Evolutionary conservation across 2,329 filamentous ascomycete genomes (phyloP).

Genomic region (Ophiocordyceps camponoti-saundersi): DNA sequence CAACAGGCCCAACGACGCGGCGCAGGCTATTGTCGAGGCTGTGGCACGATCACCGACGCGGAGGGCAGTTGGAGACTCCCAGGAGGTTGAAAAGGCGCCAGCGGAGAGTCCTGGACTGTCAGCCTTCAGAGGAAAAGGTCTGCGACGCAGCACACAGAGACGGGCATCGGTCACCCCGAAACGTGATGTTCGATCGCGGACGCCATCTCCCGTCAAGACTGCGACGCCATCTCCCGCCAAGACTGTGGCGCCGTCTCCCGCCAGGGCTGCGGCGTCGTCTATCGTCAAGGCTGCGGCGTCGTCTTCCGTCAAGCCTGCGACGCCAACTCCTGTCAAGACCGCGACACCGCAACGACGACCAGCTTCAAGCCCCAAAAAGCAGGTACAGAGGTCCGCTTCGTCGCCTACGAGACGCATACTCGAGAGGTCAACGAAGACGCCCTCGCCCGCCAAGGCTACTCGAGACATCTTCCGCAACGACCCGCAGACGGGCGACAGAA

Average conservation of each 20-base stretch:
- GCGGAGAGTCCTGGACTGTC: constrained; percentile 38
- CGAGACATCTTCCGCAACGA: constrained; percentile 35
- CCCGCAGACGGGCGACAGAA: constrained; percentile 34
- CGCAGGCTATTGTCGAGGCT: constrained; percentile 17
- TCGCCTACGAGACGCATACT: constrained; percentile 3
- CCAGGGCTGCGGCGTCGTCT: background rate
- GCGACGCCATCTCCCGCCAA: background rate
- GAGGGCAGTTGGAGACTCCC: constrained; percentile 4
- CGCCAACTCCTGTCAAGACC: too few relatives aligned
- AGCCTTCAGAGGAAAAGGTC: constrained; percentile 30
- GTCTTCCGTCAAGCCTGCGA: background rate
- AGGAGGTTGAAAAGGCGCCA: constrained; percentile 13
- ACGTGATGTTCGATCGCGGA: constrained; percentile 1
- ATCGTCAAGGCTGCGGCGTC: background rate
- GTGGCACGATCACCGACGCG: constrained; percentile 8
- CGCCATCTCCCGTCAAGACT: constrained; percentile 5
- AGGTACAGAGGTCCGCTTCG: background rate
- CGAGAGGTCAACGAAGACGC: constrained; percentile 4
- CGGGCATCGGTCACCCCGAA: constrained; percentile 12
- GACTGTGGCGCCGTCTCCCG: background rate
- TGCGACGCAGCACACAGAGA: constrained; percentile 27
- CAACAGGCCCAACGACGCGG: constrained; percentile 27
- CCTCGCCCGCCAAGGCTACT: constrained; percentile 5
- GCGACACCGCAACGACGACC: constrained; percentile 2
- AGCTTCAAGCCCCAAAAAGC: background rate